phyloP scores from a whole-genome alignment of 441 rosid genomes.

The Brassica balearica region DNA sequence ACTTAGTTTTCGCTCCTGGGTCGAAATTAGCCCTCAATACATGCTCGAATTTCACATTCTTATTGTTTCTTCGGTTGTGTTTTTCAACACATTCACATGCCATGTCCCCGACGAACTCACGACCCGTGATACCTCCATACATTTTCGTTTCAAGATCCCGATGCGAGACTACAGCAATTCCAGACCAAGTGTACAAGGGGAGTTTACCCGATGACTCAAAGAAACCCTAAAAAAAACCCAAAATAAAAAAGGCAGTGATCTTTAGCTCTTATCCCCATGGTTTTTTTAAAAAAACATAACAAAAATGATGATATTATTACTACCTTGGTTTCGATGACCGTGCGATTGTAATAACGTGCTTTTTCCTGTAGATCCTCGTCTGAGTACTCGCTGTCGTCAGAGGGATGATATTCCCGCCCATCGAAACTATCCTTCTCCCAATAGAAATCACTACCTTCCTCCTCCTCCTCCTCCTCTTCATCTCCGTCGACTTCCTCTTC shows the following conservation, averaged over 20 bases:
- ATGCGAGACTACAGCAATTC: not conserved
- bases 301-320: not conserved
- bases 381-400: not conserved
- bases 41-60: not conserved
- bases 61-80: not conserved
- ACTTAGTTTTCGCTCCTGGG: slow-evolving; percentile 4
- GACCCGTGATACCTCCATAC: not conserved
- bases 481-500: not conserved
- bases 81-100: not conserved
- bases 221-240: slow-evolving; percentile 2
- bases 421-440: slow-evolving; percentile 25
- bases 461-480: not conserved
- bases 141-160: not conserved
- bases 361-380: not conserved
- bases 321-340: slow-evolving; percentile 19
- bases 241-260: not conserved
- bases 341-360: not conserved
- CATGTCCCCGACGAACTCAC: not conserved
- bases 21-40: slow-evolving; percentile 19
- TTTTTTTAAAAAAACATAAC: too few relatives aligned
- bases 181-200: not conserved
- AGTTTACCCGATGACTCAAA: not conserved
- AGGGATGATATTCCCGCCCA: slow-evolving; percentile 7
- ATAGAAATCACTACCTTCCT: not conserved
- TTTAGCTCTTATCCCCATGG: too few relatives aligned